phyloP scores from a whole-genome alignment of 371 early-diverging fungal genomes.

The Funneliformis caledonium region DNA sequence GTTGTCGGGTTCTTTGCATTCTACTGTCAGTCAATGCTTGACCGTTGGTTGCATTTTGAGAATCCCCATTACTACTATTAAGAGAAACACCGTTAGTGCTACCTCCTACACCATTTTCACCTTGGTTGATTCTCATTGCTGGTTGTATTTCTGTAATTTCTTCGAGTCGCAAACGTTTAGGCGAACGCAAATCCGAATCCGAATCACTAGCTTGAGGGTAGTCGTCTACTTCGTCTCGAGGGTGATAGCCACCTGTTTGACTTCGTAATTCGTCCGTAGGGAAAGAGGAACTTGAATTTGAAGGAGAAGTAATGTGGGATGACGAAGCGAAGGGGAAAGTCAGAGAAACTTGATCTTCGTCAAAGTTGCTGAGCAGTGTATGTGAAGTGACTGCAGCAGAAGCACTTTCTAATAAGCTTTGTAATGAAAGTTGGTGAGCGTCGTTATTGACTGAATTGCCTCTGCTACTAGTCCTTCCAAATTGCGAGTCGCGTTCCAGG shows the following conservation, averaged over 20 bases:
- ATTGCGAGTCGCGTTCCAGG: constrained; percentile 41
- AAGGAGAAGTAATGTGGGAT: constrained; percentile 31
- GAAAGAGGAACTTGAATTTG: constrained; percentile 33
- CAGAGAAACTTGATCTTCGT: constrained; percentile 25
- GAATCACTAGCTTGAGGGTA: constrained; percentile 33
- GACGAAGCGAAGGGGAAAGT: constrained; percentile 21
- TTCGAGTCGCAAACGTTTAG: constrained; percentile 31
- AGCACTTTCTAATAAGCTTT: constrained; percentile 31
- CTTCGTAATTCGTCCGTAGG: constrained; percentile 27
- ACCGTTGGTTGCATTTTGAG: constrained; percentile 27
- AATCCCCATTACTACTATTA: constrained; percentile 29
- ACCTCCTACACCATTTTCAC: constrained; percentile 37
- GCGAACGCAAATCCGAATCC: constrained; percentile 28
- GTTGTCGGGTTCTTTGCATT: constrained; percentile 45
- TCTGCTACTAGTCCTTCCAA: constrained; percentile 41
- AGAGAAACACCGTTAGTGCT: constrained; percentile 34
- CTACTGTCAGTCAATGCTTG: constrained; percentile 10
- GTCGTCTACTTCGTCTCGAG: constrained; percentile 38
- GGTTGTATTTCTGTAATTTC: constrained; percentile 1
- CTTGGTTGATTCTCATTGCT: constrained; percentile 31
- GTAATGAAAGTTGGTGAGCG: constrained; percentile 22
- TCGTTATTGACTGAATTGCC: constrained; percentile 39
- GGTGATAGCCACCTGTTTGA: constrained; percentile 35
- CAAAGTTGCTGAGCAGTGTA: constrained; percentile 21
- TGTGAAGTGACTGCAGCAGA: constrained; percentile 39